These are phyloP conservation scores for Lablab purpureus DNA, from an alignment of 306 rosid species.

Conservation along the genomic window DNA sequence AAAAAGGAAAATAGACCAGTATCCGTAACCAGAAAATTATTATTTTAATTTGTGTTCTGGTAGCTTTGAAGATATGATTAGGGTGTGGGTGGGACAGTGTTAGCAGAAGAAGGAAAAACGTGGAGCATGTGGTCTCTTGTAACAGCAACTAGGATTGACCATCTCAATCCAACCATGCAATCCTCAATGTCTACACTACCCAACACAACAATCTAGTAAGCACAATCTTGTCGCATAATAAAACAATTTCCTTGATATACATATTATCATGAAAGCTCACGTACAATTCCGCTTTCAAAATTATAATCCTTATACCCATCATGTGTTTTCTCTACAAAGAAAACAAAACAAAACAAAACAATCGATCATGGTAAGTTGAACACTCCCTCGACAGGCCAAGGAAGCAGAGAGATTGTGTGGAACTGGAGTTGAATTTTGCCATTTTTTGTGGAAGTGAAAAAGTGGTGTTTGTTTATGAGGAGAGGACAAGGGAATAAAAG, in stretches of 20 bases:
- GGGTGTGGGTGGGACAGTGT: neutral
- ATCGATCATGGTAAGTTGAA: neutral
- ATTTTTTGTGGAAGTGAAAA: slow-evolving; percentile 48
- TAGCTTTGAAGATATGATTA: neutral
- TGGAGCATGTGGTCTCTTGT: neutral
- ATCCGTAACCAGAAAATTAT: neutral
- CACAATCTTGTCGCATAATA: slow-evolving; percentile 1
- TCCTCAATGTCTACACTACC: slow-evolving; percentile 1
- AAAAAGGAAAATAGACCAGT: neutral
- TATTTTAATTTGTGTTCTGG: neutral
- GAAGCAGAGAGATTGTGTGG: neutral
- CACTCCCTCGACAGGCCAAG: neutral
- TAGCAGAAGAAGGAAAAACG: slow-evolving; percentile 2
- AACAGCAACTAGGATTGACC: neutral
- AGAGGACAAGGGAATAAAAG: slow-evolving; percentile 54
- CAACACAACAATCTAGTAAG: neutral
- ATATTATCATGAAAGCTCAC: neutral
- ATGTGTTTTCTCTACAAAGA: neutral
- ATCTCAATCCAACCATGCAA: neutral
- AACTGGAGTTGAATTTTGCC: slow-evolving; percentile 10
- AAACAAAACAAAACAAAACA: neutral
- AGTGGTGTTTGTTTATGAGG: slow-evolving; percentile 25
- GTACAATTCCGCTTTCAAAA: neutral
- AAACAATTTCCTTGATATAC: neutral
- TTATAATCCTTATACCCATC: neutral